Conservation (phyloP, 2,329 filamentous ascomycete genomes). For the Cordyceps farinosa region DNA sequence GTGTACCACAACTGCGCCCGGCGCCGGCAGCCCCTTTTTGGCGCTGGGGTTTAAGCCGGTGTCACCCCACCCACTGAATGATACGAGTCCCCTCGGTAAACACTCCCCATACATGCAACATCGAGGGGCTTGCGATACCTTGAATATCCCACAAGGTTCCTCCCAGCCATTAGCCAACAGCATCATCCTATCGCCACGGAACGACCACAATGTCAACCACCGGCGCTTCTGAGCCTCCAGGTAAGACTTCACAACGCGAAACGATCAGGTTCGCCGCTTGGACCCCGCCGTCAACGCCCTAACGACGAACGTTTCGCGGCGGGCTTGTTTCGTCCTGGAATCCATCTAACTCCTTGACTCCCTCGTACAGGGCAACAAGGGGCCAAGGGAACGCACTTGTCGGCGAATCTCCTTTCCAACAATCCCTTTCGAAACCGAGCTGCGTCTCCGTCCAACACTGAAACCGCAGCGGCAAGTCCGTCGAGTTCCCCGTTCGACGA, state of each 20-base stretch:
- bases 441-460: constrained; percentile 50
- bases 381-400: constrained; percentile 13
- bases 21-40: constrained; percentile 12
- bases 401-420: constrained; percentile 68
- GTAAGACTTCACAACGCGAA: neutral
- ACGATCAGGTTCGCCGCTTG: neutral
- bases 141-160: neutral
- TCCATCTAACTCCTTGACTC: constrained; percentile 11
- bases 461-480: constrained; percentile 34
- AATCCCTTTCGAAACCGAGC: constrained; percentile 77
- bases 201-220: constrained; percentile 3
- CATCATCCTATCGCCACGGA: neutral
- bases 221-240: constrained; percentile 6
- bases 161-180: neutral
- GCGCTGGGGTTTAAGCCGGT: constrained; percentile 5
- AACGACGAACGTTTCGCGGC: constrained; percentile 10
- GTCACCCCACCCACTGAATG: constrained; percentile 10
- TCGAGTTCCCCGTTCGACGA: constrained; percentile 59
- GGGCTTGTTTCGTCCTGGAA: constrained; percentile 3
- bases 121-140: neutral
- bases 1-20: neutral
- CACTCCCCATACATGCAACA: constrained; percentile 7
- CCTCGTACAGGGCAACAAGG: constrained; percentile 11
- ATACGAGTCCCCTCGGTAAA: neutral
- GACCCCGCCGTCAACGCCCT: constrained; percentile 10